Evolutionary conservation across 1,139 yeast species (phyloP).

Genomic region (Candida labiduridarum): DNA sequence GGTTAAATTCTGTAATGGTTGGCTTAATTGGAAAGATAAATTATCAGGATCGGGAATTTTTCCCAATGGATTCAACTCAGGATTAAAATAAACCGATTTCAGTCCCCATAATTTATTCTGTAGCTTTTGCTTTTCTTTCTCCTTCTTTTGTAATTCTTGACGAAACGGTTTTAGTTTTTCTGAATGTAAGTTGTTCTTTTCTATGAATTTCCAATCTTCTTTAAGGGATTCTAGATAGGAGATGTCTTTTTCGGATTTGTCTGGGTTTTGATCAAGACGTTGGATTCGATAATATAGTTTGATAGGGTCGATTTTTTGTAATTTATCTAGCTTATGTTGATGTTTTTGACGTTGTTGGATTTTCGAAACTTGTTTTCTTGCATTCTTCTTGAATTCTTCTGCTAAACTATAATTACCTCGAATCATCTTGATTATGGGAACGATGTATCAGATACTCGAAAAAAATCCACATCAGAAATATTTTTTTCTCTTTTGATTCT

Average conservation of each 20-base stretch:
- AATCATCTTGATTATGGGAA: constrained; percentile 26
- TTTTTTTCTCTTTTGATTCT: not conserved
- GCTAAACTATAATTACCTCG: constrained; percentile 48
- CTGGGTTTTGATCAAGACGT: constrained; percentile 22
- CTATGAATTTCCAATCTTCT: constrained; percentile 46
- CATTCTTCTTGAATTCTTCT: constrained; percentile 42
- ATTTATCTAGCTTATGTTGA: constrained; percentile 28
- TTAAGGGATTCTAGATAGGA: constrained; percentile 28
- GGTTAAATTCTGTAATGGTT: constrained; percentile 27
- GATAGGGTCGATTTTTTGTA: constrained; percentile 36
- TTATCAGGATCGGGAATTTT: constrained; percentile 32
- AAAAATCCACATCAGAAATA: not conserved
- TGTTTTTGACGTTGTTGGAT: constrained; percentile 44
- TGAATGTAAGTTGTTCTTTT: constrained; percentile 35
- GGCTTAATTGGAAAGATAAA: not conserved
- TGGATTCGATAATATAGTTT: constrained; percentile 32
- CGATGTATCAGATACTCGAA: not conserved
- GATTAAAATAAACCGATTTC: constrained; percentile 45
- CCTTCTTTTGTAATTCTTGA: constrained; percentile 19
- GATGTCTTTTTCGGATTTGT: constrained; percentile 23
- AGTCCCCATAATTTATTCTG: constrained; percentile 39
- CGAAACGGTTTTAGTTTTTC: constrained; percentile 30
- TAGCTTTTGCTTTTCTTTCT: constrained; percentile 19
- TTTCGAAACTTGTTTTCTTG: constrained; percentile 37
- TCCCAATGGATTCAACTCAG: constrained; percentile 50